These are phyloP conservation scores for Colletotrichum eleusines DNA, from an alignment of 2,329 filamentous ascomycete species.

Conservation along the genomic window DNA sequence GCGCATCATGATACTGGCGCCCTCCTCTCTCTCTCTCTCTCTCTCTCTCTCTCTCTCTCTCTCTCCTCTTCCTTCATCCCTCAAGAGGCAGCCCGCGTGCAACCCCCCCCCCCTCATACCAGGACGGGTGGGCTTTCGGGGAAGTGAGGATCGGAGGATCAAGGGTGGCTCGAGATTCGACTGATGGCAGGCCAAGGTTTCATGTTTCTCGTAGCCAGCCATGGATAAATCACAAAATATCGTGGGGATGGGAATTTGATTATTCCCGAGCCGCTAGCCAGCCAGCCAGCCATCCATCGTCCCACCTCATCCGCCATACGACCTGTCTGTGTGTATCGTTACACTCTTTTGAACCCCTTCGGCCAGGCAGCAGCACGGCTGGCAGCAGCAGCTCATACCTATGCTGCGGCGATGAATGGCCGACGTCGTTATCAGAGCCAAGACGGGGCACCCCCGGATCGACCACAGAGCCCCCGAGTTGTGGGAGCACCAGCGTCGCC, in stretches of 20 bases:
- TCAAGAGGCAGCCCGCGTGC: slow-evolving; percentile 12
- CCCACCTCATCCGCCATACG: not conserved
- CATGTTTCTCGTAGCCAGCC: slow-evolving; percentile 19
- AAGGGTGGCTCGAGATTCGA: not conserved
- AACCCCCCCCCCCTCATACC: no score
- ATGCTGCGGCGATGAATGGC: no score
- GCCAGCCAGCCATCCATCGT: not conserved
- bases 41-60: no score
- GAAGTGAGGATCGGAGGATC: not conserved
- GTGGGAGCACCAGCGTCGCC: not conserved
- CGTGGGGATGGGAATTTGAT: not conserved
- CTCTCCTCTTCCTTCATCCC: not conserved
- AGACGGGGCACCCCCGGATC: slow-evolving; percentile 28
- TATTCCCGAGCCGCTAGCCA: slow-evolving; percentile 4
- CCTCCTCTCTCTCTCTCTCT: not conserved
- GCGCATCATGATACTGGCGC: not conserved
- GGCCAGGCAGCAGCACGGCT: not conserved
- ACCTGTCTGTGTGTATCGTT: no score
- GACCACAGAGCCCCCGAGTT: slow-evolving; percentile 21
- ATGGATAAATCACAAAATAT: slow-evolving; percentile 14
- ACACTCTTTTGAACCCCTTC: not conserved
- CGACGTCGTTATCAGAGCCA: slow-evolving; percentile 16
- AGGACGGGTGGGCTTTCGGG: not conserved
- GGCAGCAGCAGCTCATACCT: not conserved
- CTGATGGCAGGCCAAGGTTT: slow-evolving; percentile 16